These are phyloP conservation scores for Suhomyces terraborum DNA, from an alignment of 1,139 yeast genomes.

Conservation along the genomic window DNA sequence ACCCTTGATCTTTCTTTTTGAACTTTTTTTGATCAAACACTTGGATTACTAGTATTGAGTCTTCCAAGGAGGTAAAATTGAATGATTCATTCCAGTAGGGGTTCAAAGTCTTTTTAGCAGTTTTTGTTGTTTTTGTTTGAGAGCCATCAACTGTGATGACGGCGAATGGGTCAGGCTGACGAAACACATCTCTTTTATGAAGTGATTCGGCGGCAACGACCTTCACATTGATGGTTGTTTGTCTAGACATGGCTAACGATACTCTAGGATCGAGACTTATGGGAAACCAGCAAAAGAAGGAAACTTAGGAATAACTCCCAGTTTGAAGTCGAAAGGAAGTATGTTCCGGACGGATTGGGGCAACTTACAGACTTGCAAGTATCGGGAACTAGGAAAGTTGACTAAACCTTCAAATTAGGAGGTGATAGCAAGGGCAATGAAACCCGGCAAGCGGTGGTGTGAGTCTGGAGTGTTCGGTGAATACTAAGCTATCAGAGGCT, in stretches of 20 bases:
- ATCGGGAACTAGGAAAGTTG: background rate
- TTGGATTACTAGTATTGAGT: constrained; percentile 86
- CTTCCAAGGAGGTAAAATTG: constrained; percentile 73
- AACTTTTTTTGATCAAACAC: constrained; percentile 96
- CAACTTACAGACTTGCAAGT: background rate
- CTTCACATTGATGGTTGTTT: constrained; percentile 59
- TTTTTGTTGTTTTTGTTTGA: constrained; percentile 92
- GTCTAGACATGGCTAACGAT: constrained; percentile 22
- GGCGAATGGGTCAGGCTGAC: constrained; percentile 97
- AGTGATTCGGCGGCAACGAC: constrained; percentile 96
- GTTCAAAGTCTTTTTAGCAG: constrained; percentile 89
- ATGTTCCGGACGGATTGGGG: background rate
- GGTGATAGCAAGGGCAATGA: background rate
- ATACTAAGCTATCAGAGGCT: background rate
- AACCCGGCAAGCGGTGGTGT: background rate
- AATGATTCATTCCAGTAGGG: constrained; percentile 98
- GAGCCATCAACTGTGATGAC: constrained; percentile 96
- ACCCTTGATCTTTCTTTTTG: constrained; percentile 98
- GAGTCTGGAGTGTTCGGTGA: background rate
- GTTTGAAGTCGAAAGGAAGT: background rate
- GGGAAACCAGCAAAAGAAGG: background rate
- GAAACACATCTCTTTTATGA: constrained; percentile 90
- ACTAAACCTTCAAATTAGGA: background rate
- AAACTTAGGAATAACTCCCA: too few relatives aligned
- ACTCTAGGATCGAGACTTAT: too few relatives aligned